Conservation (phyloP, 1,284 basidiomycete species). For the Heterobasidion parviporum region DNA sequence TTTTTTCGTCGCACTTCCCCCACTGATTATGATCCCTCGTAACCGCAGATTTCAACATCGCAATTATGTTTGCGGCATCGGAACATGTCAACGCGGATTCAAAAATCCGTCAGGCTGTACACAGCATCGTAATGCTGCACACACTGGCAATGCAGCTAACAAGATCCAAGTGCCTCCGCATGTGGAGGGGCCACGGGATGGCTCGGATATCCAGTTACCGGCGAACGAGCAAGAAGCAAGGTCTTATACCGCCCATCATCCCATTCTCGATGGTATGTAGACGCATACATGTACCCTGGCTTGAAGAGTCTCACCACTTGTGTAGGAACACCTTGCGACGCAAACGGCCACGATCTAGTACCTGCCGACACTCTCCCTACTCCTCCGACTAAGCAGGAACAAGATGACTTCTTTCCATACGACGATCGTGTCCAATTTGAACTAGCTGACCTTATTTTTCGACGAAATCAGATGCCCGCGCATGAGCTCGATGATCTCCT, state of each 20-base stretch:
- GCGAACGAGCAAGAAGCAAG: background rate
- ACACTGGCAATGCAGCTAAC: background rate
- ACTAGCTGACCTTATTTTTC: conserved; percentile 6
- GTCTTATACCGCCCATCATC: background rate
- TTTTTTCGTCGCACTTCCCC: background rate
- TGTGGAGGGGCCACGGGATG: background rate
- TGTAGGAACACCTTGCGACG: background rate
- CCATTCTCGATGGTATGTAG: background rate
- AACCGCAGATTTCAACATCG: background rate
- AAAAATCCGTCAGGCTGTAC: background rate
- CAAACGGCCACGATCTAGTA: background rate
- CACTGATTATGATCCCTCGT: background rate
- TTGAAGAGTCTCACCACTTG: too few relatives aligned
- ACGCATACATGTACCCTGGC: background rate
- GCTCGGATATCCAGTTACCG: background rate
- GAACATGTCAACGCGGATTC: background rate
- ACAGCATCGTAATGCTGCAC: background rate
- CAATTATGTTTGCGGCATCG: background rate
- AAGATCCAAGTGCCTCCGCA: background rate
- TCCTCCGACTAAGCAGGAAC: background rate
- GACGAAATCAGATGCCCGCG: conserved; percentile 2
- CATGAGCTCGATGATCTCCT: conserved; percentile 7
- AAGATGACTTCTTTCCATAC: conserved; percentile 7
- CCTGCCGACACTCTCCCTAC: background rate
- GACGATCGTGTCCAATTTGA: conserved; percentile 3